Conservation (phyloP, 768 basidiomycete species). For the Hirschioporus abietinus region DNA sequence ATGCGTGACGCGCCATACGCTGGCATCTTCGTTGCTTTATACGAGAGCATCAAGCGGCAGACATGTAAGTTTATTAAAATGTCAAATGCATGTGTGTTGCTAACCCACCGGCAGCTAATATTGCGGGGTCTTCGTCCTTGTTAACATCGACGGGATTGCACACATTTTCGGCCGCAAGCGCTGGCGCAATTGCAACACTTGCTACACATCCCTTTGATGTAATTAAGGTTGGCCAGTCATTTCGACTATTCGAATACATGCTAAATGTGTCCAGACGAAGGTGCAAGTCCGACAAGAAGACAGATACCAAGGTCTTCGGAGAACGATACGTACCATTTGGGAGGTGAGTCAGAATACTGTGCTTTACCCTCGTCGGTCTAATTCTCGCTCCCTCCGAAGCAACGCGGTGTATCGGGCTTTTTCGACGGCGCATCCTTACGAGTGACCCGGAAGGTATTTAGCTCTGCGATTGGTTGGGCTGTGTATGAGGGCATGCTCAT, state of each 20-base stretch:
- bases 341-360: conserved; percentile 37
- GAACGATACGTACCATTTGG: conserved; percentile 64
- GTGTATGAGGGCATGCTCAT: conserved; percentile 80
- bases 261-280: conserved; percentile 55
- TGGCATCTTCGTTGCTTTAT: conserved; percentile 82
- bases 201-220: conserved; percentile 93
- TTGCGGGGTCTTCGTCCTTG: conserved; percentile 34
- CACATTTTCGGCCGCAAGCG: conserved; percentile 65
- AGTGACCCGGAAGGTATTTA: conserved; percentile 78
- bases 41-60: conserved; percentile 80
- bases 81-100: background rate
- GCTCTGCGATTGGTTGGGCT: conserved; percentile 89
- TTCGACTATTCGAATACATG: conserved; percentile 8
- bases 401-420: conserved; percentile 75
- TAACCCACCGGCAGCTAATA: conserved; percentile 7
- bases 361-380: background rate
- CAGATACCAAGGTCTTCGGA: conserved; percentile 64
- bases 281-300: conserved; percentile 84
- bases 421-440: conserved; percentile 84
- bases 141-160: conserved; percentile 51
- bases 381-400: conserved; percentile 35
- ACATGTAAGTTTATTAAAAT: conserved; percentile 40
- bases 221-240: conserved; percentile 57
- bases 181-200: conserved; percentile 80
- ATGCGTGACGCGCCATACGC: conserved; percentile 95